Evolutionary conservation across 257 asterid genomes (phyloP).

Genomic region (Nicotiana tabacum): DNA sequence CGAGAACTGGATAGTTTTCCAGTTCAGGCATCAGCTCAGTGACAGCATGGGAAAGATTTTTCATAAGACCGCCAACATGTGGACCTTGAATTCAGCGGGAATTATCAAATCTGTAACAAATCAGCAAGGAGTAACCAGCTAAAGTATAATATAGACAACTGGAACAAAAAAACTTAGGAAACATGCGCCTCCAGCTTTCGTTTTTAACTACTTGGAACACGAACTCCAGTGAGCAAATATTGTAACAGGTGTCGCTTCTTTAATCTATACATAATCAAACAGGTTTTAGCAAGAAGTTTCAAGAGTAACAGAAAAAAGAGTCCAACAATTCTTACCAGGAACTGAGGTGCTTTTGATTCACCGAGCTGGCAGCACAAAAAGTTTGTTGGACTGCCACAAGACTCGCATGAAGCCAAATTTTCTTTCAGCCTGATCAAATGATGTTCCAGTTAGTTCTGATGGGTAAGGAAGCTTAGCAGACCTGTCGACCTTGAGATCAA

Average conservation of each 20-base stretch:
- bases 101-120: neutral
- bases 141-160: neutral
- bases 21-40: neutral
- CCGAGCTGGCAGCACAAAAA: conserved; percentile 37
- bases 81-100: neutral
- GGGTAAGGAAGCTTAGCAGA: conserved; percentile 55
- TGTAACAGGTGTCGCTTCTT: neutral
- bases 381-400: conserved; percentile 61
- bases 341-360: conserved; percentile 21
- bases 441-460: conserved; percentile 45
- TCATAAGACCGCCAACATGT: neutral
- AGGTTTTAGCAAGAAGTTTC: neutral
- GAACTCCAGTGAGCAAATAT: neutral
- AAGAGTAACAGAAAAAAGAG: neutral
- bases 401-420: conserved; percentile 55
- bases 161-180: neutral
- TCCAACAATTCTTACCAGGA: neutral
- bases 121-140: neutral
- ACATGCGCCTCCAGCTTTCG: neutral
- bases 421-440: conserved; percentile 61
- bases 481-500: conserved; percentile 47
- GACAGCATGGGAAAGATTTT: neutral
- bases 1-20: neutral
- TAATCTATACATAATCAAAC: neutral
- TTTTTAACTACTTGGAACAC: neutral